Evolutionary conservation across 345 rosid species (phyloP).

Genomic region (Eucalyptus sp.): DNA sequence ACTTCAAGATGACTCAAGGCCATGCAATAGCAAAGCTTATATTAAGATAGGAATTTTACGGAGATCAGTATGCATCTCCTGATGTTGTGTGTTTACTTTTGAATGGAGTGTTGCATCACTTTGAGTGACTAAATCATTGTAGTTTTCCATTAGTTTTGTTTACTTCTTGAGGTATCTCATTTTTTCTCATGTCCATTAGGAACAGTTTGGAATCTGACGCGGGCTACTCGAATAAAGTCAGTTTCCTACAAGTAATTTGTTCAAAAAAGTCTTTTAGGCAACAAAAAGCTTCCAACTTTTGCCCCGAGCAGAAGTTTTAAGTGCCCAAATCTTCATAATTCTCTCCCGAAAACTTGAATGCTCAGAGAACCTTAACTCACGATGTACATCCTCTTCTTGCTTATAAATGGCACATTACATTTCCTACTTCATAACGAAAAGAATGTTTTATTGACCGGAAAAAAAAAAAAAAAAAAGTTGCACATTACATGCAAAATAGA

Average conservation of each 20-base stretch:
- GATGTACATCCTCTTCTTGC: background rate
- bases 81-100: background rate
- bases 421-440: background rate
- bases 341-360: no score
- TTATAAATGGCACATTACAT: background rate
- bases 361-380: background rate
- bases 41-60: background rate
- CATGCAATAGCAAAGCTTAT: conserved; percentile 28
- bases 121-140: background rate
- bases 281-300: no score
- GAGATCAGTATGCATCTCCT: background rate
- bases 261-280: no score
- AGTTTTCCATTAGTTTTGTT: background rate
- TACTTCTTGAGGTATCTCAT: no score
- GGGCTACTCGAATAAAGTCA: no score
- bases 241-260: no score
- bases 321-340: background rate
- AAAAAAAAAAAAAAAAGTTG: no score
- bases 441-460: background rate
- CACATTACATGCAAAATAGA: no score
- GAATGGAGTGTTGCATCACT: background rate
- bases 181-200: no score
- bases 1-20: conserved; percentile 23
- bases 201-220: no score
- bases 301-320: no score